Conservation (phyloP, 139 green algal species). For the Pseudopediastrum boryanum region DNA sequence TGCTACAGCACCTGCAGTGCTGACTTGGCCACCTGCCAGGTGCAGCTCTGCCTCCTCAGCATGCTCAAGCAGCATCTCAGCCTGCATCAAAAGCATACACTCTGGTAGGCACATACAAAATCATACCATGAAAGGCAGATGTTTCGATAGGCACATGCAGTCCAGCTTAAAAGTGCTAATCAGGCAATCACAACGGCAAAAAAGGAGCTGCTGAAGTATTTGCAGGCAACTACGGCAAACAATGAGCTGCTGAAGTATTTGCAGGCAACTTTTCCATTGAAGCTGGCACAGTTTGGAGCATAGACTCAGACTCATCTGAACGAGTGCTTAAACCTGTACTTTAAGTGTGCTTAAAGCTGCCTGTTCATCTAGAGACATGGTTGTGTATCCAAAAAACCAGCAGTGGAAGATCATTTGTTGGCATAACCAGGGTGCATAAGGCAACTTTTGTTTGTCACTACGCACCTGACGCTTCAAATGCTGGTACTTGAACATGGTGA, state of each 20-base stretch:
- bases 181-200: too few species aligned
- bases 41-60: neutral
- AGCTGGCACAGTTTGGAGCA: neutral
- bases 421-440: neutral
- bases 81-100: neutral
- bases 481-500: slow-evolving; percentile 36
- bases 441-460: neutral
- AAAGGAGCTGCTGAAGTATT: too few species aligned
- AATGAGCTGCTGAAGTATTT: too few species aligned
- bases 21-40: neutral
- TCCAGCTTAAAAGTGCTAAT: too few species aligned
- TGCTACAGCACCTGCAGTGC: neutral
- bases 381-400: too few species aligned
- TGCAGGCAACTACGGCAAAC: too few species aligned
- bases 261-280: too few species aligned
- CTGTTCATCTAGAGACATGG: neutral
- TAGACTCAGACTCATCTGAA: neutral
- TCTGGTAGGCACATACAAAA: neutral
- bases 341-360: neutral
- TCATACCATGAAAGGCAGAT: too few species aligned
- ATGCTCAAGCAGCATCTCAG: neutral
- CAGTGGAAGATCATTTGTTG: too few species aligned
- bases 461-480: slow-evolving; percentile 12
- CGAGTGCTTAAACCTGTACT: neutral
- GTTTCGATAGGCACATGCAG: too few species aligned